Evolutionary conservation across 2,329 filamentous ascomycete genomes (phyloP).

Genomic region (Alternaria viburni): DNA sequence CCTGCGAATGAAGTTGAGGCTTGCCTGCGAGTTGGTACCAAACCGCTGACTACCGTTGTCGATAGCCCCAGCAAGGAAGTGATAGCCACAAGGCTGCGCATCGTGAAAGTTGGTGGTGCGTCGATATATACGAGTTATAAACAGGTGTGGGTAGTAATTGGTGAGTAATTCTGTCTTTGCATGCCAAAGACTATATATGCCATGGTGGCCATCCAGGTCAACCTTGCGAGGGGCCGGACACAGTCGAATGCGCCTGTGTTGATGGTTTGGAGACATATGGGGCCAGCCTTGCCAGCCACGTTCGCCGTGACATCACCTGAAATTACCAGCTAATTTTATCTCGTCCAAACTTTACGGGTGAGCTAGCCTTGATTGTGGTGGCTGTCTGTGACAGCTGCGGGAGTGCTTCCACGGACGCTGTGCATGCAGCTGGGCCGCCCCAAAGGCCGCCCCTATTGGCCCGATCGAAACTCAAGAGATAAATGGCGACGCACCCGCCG

Average conservation of each 20-base stretch:
- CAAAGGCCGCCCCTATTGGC: background rate
- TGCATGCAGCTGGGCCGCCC: background rate
- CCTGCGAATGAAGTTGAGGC: background rate
- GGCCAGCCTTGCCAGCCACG: background rate
- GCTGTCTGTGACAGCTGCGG: background rate
- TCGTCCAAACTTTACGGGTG: background rate
- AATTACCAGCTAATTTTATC: background rate
- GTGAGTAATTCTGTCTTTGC: background rate
- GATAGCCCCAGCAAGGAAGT: background rate
- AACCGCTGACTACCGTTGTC: background rate
- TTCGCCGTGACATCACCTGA: background rate
- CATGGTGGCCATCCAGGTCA: background rate
- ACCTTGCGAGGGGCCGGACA: background rate
- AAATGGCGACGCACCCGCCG: background rate
- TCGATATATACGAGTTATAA: background rate
- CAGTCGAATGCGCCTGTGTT: background rate
- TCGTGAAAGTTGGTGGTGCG: background rate
- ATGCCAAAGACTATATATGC: background rate
- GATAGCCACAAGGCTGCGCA: background rate
- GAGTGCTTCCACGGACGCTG: background rate
- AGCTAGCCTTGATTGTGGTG: background rate
- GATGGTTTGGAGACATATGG: background rate
- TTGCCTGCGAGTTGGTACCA: background rate
- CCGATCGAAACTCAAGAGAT: background rate
- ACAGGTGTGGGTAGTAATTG: background rate